Evolutionary conservation across 768 basidiomycete genomes (phyloP).

Genomic region (Pleurotus tuoliensis): DNA sequence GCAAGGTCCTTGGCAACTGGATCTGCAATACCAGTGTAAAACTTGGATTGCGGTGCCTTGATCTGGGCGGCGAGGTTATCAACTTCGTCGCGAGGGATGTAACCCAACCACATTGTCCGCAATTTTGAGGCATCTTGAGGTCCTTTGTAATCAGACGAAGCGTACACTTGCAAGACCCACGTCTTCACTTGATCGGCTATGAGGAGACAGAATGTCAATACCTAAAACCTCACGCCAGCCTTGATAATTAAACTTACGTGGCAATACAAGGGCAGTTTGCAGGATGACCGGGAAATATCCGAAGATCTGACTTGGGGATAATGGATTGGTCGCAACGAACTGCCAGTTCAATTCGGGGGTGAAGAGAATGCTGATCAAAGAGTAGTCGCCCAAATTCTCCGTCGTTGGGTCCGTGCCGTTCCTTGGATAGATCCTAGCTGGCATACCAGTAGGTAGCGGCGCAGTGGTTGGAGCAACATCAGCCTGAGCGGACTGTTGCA

Average conservation of each 20-base stretch:
- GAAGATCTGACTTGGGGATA: constrained; percentile 76
- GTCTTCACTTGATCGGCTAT: constrained; percentile 33
- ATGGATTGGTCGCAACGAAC: constrained; percentile 54
- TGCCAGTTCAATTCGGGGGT: constrained; percentile 57
- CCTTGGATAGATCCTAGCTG: constrained; percentile 55
- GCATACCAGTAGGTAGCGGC: constrained; percentile 52
- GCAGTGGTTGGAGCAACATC: constrained; percentile 26
- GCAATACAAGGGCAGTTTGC: constrained; percentile 25
- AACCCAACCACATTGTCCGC: constrained; percentile 69
- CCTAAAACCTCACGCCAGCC: constrained; percentile 2
- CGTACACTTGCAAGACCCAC: constrained; percentile 64
- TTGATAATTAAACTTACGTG: constrained; percentile 21
- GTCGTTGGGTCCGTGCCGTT: constrained; percentile 20
- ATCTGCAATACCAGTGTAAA: constrained; percentile 54
- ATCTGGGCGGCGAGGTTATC: constrained; percentile 62
- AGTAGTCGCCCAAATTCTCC: constrained; percentile 32
- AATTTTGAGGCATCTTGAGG: constrained; percentile 45
- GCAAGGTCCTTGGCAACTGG: constrained; percentile 56
- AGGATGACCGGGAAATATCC: constrained; percentile 54
- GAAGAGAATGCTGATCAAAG: constrained; percentile 65
- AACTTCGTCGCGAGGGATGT: constrained; percentile 56
- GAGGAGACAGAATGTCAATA: not conserved
- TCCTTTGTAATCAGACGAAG: constrained; percentile 53
- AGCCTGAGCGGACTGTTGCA: constrained; percentile 16
- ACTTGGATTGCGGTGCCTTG: constrained; percentile 51